Percentiles rank a stretch among this genome's conserved stretches.
Conservation (phyloP, 345 rosid genomes). For the Acer campestre region DNA sequence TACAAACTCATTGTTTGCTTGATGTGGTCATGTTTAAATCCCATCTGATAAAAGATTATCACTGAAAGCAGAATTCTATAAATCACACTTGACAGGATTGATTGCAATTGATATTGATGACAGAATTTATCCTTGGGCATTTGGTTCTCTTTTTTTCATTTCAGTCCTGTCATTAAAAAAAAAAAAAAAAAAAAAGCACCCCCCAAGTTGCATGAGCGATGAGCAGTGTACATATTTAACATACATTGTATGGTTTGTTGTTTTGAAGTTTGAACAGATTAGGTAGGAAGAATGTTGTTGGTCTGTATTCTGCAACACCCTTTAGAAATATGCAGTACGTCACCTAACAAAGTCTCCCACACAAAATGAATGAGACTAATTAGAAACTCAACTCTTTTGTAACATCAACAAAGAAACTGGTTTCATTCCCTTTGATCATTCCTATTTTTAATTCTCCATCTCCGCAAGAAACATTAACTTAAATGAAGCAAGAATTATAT, state of each 20-base stretch:
- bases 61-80: background rate
- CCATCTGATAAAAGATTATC: background rate
- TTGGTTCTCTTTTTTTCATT: background rate
- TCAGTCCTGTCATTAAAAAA: background rate
- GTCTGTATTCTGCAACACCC: background rate
- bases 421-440: background rate
- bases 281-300: conserved; percentile 17
- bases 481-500: conserved; percentile 22
- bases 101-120: background rate
- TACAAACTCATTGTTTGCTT: no score
- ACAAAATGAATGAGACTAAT: conserved; percentile 19
- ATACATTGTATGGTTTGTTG: no score
- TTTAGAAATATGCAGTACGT: background rate
- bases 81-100: background rate
- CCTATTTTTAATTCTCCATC: background rate
- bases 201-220: background rate
- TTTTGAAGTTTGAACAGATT: background rate
- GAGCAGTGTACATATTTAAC: no score
- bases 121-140: background rate
- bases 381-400: conserved; percentile 5
- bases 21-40: background rate
- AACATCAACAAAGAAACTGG: background rate
- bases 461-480: conserved; percentile 6
- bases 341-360: conserved; percentile 11
- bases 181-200: no score